Evolutionary conservation across 176 grass and related monocot genomes (phyloP), one percentile per base, ranked within the genome.

Genomic region (Triticum urartu): DNA sequence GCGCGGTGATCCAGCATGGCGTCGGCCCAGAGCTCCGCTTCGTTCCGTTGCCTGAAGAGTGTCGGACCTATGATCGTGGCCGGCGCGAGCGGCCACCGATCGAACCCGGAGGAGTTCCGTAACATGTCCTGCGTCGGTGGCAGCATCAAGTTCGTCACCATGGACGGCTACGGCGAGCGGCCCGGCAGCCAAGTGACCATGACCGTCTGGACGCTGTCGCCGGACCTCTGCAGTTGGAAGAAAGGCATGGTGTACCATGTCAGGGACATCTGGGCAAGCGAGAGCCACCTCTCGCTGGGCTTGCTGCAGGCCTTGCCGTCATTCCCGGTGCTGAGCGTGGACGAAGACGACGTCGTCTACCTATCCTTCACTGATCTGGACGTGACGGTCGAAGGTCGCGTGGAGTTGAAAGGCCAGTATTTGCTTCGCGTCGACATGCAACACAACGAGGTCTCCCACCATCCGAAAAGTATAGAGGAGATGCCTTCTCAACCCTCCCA

Each of bases 111-210:
- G 25, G 66, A 50, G 25, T 48, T 6, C 28, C 67, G 54, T 5
- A 36, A 26, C 11, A 32, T 33, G 4, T 54, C 18, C 65, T 71
- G 25, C 3, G 38, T 80, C 0, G 54, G 20, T 6, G 77, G 66
- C 52, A 8, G 5, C 66, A 80, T 86, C 85, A 80, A 63, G 28
- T 14, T 86, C 26, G 38, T 86, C 25, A 11, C 67, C 66, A 26
- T 80, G 11, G 77, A 63, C 5, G 85, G 85, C 66, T 47, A 43
- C 35, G 67, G 67, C 15, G 4, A 5, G 22, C 39, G 4, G 2
- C 2, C 67, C 7, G 33, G 32, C 11, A 0, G 13, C 0, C 1
- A 79, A 8, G 3, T 79, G 11, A 22, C 18, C 1, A 50, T 78
- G 5, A 50, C 14, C 48, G 32, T 25, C 22, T 79, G 84, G 84